A percentile compares a stretch with the other conserved stretches of the same genome.
Evolutionary conservation across 257 asterid genomes (phyloP).

Genomic region (Rubia yunnanensis): DNA sequence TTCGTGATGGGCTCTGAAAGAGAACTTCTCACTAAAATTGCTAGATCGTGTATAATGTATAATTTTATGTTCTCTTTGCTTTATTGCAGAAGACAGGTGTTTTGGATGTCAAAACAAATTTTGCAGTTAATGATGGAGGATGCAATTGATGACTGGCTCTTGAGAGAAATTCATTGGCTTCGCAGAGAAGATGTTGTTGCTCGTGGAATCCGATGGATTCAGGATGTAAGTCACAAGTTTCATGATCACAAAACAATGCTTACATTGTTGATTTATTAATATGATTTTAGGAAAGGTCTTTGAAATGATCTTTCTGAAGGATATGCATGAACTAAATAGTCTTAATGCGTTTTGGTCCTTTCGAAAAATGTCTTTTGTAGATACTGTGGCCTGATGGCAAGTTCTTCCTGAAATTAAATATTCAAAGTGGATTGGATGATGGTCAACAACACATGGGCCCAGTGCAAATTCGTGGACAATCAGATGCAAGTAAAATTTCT

Average conservation of each 20-base stretch:
- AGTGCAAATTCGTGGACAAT: conserved; percentile 25
- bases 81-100: conserved; percentile 83
- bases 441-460: conserved; percentile 32
- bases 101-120: conserved; percentile 98
- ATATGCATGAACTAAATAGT: not conserved
- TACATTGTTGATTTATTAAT: not conserved
- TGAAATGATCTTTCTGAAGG: not conserved
- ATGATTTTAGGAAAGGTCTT: not conserved
- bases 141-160: conserved; percentile 98
- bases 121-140: conserved; percentile 98
- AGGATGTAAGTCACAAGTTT: conserved; percentile 52
- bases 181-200: conserved; percentile 83
- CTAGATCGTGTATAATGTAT: conserved; percentile 12
- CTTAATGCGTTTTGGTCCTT: conserved; percentile 7
- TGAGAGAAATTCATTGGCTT: conserved; percentile 84
- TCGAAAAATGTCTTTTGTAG: conserved; percentile 25
- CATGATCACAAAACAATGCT: conserved; percentile 2
- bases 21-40: not conserved
- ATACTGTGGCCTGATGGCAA: conserved; percentile 92
- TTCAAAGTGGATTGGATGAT: conserved; percentile 28
- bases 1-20: not conserved
- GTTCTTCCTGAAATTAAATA: conserved; percentile 56
- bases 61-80: conserved; percentile 6
- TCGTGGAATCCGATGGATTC: conserved; percentile 78
- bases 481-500: conserved; percentile 37